phyloP scores from a whole-genome alignment of 176 grass and related monocot genomes.

The Ensete ventricosum region DNA sequence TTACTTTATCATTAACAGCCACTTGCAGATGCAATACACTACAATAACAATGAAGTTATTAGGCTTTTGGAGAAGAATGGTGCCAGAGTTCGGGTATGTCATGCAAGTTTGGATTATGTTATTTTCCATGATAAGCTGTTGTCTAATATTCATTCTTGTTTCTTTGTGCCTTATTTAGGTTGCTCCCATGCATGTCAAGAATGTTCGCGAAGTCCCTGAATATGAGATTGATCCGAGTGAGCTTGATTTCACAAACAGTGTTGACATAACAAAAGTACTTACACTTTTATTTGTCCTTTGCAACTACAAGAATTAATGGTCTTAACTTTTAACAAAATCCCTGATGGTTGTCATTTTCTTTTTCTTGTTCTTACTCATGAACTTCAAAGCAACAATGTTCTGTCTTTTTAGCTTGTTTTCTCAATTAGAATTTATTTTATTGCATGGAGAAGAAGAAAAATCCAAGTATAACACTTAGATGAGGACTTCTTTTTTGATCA shows the following conservation, averaged over 20 bases:
- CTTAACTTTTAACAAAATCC: background rate
- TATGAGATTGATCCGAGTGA: slow-evolving; percentile 67
- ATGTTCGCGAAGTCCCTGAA: slow-evolving; percentile 67
- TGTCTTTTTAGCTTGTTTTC: background rate
- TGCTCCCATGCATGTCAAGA: slow-evolving; percentile 84
- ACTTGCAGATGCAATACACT: slow-evolving; percentile 88
- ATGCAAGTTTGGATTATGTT: background rate
- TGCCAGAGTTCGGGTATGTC: slow-evolving; percentile 54
- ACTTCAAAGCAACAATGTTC: background rate
- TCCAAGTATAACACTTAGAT: no score
- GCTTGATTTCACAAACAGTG: slow-evolving; percentile 70
- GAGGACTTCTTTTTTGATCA: no score
- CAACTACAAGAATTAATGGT: background rate
- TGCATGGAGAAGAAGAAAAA: no score
- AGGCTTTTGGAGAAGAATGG: slow-evolving; percentile 91
- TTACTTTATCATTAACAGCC: slow-evolving; percentile 45
- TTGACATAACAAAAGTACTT: slow-evolving; percentile 58
- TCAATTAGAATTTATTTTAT: background rate
- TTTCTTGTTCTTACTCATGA: background rate
- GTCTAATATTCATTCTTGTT: background rate
- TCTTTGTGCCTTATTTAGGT: slow-evolving; percentile 33
- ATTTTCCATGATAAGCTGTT: background rate
- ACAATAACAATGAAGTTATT: slow-evolving; percentile 78
- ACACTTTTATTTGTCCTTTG: background rate
- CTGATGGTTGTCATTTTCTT: background rate